phyloP scores from a whole-genome alignment of 352 stramenopile genomes.

The Globisporangium canariense region DNA sequence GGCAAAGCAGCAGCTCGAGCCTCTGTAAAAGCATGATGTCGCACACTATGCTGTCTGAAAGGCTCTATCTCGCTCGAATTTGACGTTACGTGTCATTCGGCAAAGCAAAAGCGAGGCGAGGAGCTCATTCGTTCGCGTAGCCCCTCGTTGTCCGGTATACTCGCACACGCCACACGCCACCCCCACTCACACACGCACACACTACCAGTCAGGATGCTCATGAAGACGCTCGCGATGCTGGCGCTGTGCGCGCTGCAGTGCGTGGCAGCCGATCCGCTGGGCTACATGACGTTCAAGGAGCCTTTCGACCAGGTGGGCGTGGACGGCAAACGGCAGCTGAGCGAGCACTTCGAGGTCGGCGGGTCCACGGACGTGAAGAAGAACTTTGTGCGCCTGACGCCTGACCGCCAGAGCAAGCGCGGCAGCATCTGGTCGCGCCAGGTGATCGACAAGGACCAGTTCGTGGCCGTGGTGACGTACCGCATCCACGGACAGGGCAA shows the following conservation, averaged over 20 bases:
- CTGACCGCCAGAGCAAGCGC: constrained; percentile 78
- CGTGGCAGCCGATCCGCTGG: constrained; percentile 13
- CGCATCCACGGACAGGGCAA: constrained; percentile 75
- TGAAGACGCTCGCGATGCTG: constrained; percentile 24
- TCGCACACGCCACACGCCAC: neutral
- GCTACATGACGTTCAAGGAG: constrained; percentile 48
- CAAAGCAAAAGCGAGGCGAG: constrained; percentile 2
- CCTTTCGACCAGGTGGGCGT: constrained; percentile 60
- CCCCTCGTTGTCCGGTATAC: neutral
- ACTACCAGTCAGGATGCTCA: constrained; percentile 8
- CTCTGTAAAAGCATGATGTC: neutral
- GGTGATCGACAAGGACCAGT: constrained; percentile 41
- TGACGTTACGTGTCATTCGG: constrained; percentile 7
- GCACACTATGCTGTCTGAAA: neutral
- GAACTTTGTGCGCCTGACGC: constrained; percentile 79
- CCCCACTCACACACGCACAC: neutral
- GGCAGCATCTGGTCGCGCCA: constrained; percentile 68
- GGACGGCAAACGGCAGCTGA: constrained; percentile 56
- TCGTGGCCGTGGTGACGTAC: constrained; percentile 63
- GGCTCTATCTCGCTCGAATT: neutral
- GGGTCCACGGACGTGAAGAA: constrained; percentile 74
- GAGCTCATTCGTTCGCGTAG: constrained; percentile 1
- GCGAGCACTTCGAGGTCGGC: constrained; percentile 44
- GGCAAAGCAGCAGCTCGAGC: neutral
- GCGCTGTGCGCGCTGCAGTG: constrained; percentile 15